Evolutionary conservation across 257 asterid species (phyloP).

Genomic region (Nicotiana benthamiana): DNA sequence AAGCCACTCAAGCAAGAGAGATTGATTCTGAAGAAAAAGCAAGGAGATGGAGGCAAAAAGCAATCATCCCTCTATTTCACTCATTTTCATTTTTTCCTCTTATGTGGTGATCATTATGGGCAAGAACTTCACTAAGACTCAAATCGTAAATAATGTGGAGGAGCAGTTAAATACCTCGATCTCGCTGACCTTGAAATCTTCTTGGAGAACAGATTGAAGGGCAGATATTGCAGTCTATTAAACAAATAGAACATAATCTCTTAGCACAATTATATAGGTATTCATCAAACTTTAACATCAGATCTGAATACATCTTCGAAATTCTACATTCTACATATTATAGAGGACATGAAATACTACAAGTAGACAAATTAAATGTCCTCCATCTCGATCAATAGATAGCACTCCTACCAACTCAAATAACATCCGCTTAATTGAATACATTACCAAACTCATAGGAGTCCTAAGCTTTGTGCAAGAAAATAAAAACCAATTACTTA

Average conservation of each 20-base stretch:
- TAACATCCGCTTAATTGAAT: neutral
- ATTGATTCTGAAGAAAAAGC: neutral
- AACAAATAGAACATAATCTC: neutral
- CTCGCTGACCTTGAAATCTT: conserved; percentile 95
- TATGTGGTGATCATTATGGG: neutral
- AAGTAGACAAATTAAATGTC: neutral
- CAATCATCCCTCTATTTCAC: neutral
- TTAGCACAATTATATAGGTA: neutral
- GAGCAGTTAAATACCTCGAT: conserved; percentile 56
- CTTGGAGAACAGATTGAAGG: conserved; percentile 93
- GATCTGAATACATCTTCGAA: neutral
- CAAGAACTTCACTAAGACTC: neutral
- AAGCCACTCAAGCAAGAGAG: neutral
- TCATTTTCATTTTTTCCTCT: neutral
- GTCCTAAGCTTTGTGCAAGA: neutral
- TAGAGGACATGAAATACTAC: neutral
- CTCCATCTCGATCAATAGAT: neutral
- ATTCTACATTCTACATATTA: neutral
- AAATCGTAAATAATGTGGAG: too few species aligned
- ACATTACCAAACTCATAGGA: neutral
- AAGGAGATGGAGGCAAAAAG: neutral
- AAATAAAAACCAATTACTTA: neutral
- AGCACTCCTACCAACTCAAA: neutral
- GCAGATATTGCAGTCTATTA: conserved; percentile 82
- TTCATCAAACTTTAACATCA: conserved; percentile 2